These are phyloP conservation scores for Cystobasidium pallidum DNA, from an alignment of 1,284 basidiomycete genomes.

Conservation along the genomic window DNA sequence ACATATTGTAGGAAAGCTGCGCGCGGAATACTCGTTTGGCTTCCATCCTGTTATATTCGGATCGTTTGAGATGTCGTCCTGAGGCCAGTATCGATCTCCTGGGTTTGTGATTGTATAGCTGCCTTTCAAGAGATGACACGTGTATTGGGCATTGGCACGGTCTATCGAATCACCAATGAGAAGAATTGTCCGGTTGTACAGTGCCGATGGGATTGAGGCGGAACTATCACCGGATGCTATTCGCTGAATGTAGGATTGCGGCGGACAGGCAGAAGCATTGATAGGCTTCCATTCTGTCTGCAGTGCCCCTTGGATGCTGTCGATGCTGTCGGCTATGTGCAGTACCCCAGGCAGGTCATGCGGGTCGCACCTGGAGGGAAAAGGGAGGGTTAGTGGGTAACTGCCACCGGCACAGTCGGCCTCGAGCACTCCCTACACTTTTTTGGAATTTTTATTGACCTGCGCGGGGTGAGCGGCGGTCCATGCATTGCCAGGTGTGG, in stretches of 20 bases:
- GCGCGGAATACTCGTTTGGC: conserved; percentile 26
- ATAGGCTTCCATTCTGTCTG: conserved; percentile 29
- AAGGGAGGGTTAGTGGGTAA: too few relatives aligned
- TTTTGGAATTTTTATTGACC: neutral
- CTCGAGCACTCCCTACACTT: too few relatives aligned
- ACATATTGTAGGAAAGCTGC: conserved; percentile 17
- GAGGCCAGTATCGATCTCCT: conserved; percentile 25
- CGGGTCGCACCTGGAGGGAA: conserved; percentile 39
- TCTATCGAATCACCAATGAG: conserved; percentile 41
- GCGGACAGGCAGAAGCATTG: neutral
- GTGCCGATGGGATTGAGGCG: neutral
- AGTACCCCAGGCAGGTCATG: conserved; percentile 36
- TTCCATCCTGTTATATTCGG: conserved; percentile 6
- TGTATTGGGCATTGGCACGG: conserved; percentile 25
- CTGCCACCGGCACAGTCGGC: too few relatives aligned
- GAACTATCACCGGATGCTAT: conserved; percentile 6
- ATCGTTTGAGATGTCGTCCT: conserved; percentile 9
- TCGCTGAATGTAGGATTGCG: conserved; percentile 12
- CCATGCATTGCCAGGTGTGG: neutral
- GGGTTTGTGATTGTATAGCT: conserved; percentile 22
- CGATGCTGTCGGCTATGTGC: conserved; percentile 15
- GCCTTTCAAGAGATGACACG: conserved; percentile 25
- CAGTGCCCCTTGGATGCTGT: conserved; percentile 17
- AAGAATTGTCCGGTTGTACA: conserved; percentile 32
- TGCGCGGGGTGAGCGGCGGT: too few relatives aligned